These are phyloP conservation scores for Boletus sp. DNA, from an alignment of 768 basidiomycete species.

Conservation along the genomic window DNA sequence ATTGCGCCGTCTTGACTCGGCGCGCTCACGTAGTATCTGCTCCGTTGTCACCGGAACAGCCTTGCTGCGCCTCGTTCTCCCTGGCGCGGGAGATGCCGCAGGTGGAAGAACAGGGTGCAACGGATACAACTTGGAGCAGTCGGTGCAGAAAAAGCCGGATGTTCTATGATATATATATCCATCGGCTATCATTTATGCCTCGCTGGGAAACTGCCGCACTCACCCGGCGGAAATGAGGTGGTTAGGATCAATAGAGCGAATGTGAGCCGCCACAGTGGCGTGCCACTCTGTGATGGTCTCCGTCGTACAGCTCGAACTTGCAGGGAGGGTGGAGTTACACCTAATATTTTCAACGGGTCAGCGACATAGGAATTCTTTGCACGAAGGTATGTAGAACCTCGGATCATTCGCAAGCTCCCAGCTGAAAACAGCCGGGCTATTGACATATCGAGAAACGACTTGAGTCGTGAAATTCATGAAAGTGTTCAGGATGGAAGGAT, in stretches of 20 bases:
- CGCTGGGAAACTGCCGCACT: constrained; percentile 13
- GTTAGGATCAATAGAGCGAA: constrained; percentile 53
- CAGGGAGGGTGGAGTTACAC: constrained; percentile 54
- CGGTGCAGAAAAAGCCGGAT: constrained; percentile 58
- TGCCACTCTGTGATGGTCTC: constrained; percentile 60
- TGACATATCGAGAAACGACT: constrained; percentile 54
- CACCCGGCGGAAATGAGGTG: constrained; percentile 66
- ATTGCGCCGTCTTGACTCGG: constrained; percentile 45
- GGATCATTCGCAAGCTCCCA: constrained; percentile 72
- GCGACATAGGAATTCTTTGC: not conserved
- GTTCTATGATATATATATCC: constrained; percentile 30
- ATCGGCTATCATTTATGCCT: not conserved
- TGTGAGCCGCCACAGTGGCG: constrained; percentile 41
- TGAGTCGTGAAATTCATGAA: constrained; percentile 60
- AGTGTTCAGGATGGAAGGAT: constrained; percentile 45
- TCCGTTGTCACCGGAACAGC: constrained; percentile 45
- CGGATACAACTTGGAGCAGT: constrained; percentile 57
- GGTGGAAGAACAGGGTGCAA: constrained; percentile 29
- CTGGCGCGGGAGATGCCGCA: constrained; percentile 41
- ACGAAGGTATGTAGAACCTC: constrained; percentile 36
- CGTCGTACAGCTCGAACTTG: constrained; percentile 44
- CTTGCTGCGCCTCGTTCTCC: constrained; percentile 36
- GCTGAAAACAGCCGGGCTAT: constrained; percentile 49
- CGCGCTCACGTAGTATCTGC: constrained; percentile 47
- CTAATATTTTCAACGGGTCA: constrained; percentile 29